Percentiles rank a stretch among this genome's conserved stretches.
Conservation (phyloP, 495 filamentous ascomycete genomes). For the Emericellopsis terricola region DNA sequence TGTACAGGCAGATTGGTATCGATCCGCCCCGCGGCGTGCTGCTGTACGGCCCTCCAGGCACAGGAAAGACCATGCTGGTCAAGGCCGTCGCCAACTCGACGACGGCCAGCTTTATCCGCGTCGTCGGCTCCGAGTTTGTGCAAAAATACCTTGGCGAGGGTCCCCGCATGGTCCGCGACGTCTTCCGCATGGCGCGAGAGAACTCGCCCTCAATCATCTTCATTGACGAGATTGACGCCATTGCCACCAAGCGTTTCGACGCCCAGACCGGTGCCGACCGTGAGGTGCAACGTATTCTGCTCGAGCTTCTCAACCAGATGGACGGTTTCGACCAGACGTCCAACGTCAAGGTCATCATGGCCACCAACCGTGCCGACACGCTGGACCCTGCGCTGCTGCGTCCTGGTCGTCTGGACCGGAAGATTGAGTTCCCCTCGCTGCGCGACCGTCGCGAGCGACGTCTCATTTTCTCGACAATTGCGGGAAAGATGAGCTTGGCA, state of each 20-base stretch:
- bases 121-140: conserved; percentile 94
- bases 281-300: conserved; percentile 93
- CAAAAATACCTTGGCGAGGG: conserved; percentile 98
- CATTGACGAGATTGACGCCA: conserved; percentile 98
- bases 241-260: conserved; percentile 97
- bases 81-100: conserved; percentile 97
- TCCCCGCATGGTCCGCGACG: conserved; percentile 95
- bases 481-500: conserved; percentile 86
- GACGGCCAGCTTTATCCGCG: conserved; percentile 94
- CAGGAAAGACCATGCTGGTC: conserved; percentile 97
- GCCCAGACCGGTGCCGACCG: conserved; percentile 94
- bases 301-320: conserved; percentile 98
- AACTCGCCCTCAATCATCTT: conserved; percentile 98
- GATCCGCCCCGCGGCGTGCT: conserved; percentile 93
- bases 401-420: conserved; percentile 87
- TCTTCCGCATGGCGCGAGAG: conserved; percentile 97
- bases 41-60: conserved; percentile 89
- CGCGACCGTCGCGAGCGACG: conserved; percentile 84
- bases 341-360: conserved; percentile 99
- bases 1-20: conserved; percentile 97
- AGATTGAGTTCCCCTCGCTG: conserved; percentile 92
- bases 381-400: conserved; percentile 87
- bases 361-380: conserved; percentile 94
- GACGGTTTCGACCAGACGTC: conserved; percentile 97
- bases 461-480: conserved; percentile 91